Conservation (phyloP, 805 yeast genomes). For the Starmera dryadoides region DNA sequence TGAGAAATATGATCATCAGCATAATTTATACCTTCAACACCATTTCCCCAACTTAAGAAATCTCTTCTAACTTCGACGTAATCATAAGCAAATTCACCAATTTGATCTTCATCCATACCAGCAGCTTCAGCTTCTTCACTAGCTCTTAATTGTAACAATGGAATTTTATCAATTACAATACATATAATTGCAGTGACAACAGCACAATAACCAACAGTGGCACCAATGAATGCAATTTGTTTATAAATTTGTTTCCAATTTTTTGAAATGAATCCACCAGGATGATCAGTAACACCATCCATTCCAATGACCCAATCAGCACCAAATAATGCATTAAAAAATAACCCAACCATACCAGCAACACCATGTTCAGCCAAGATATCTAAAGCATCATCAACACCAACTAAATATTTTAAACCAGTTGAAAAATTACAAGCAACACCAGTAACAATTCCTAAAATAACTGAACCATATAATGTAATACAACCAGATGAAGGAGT, state of each 20-base stretch:
- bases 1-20: too few species aligned
- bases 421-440: conserved; percentile 85
- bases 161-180: conserved; percentile 65
- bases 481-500: conserved; percentile 92
- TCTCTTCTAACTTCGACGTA: conserved; percentile 95
- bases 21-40: too few species aligned
- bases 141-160: conserved; percentile 76
- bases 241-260: conserved; percentile 89
- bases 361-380: conserved; percentile 98
- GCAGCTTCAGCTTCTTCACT: conserved; percentile 77
- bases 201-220: conserved; percentile 65
- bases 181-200: conserved; percentile 76
- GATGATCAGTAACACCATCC: conserved; percentile 78
- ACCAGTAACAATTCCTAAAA: conserved; percentile 78
- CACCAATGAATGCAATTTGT: conserved; percentile 78
- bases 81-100: conserved; percentile 98
- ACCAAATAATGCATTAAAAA: conserved; percentile 87
- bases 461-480: conserved; percentile 85
- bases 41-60: conserved; percentile 46
- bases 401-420: conserved; percentile 70
- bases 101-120: conserved; percentile 95
- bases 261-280: conserved; percentile 89
- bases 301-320: conserved; percentile 84
- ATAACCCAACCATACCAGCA: conserved; percentile 85
- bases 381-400: conserved; percentile 91